Percentiles rank a stretch among this genome's conserved stretches.
phyloP scores from a whole-genome alignment of 2,329 filamentous ascomycete species.

The Colletotrichum truncatum region DNA sequence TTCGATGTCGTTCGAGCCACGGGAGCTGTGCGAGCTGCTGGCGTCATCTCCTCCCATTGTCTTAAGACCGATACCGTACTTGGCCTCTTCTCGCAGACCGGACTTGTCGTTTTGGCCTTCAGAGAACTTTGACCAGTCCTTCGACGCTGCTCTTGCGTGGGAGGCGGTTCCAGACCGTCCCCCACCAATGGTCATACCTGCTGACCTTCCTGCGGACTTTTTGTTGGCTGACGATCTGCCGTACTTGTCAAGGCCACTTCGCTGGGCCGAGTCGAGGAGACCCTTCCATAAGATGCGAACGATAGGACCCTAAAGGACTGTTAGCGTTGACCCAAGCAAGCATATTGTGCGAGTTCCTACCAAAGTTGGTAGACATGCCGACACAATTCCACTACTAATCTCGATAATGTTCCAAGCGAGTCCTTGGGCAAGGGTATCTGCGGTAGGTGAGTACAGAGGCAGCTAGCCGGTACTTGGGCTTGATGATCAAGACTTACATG shows the following conservation, averaged over 20 bases:
- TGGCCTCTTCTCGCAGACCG: constrained; percentile 10
- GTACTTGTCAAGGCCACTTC: constrained; percentile 15
- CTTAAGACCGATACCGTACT: constrained; percentile 32
- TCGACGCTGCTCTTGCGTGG: background rate
- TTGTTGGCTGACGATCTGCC: constrained; percentile 1
- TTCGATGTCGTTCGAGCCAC: constrained; percentile 14
- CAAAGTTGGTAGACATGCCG: constrained; percentile 21
- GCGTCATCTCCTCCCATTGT: constrained; percentile 30
- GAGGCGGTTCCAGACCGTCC: constrained; percentile 10
- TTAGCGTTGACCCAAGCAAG: background rate
- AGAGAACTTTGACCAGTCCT: constrained; percentile 17
- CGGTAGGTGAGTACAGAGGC: background rate
- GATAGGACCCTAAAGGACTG: background rate
- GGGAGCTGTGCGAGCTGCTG: constrained; percentile 25
- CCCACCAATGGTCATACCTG: constrained; percentile 17
- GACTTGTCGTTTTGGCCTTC: background rate
- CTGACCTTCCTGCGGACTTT: constrained; percentile 13
- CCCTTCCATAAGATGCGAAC: constrained; percentile 17
- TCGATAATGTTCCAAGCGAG: constrained; percentile 27
- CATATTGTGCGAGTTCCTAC: background rate
- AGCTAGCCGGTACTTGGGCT: rapidly evolving
- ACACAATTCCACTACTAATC: constrained; percentile 27
- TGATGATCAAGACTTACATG: constrained; percentile 15
- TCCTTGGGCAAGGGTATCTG: constrained; percentile 17
- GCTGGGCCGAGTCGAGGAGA: constrained; percentile 7